phyloP scores from a whole-genome alignment of 2,329 filamentous ascomycete genomes.

The Capronia americana region DNA sequence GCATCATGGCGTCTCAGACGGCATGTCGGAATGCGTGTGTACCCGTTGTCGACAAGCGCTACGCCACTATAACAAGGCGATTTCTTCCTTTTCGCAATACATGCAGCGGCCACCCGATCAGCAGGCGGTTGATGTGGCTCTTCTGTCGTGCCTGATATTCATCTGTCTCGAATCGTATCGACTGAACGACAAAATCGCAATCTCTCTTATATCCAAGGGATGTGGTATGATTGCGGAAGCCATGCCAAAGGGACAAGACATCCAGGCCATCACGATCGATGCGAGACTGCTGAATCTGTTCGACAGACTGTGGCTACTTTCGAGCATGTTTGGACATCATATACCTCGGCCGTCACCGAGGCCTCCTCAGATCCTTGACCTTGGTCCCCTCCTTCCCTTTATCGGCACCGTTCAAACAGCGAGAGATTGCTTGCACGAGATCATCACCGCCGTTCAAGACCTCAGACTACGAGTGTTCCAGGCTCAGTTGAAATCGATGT shows the following conservation, averaged over 20 bases:
- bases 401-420: background rate
- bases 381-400: background rate
- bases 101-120: constrained; percentile 1
- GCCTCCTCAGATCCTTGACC: background rate
- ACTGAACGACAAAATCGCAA: constrained; percentile 7
- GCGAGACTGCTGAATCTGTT: background rate
- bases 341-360: background rate
- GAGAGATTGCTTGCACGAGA: constrained; percentile 7
- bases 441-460: constrained; percentile 3
- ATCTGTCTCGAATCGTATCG: constrained; percentile 15
- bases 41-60: constrained; percentile 16
- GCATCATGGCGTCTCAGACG: constrained; percentile 1
- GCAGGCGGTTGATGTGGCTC: constrained; percentile 6
- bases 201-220: constrained; percentile 12
- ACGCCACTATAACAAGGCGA: constrained; percentile 16
- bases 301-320: constrained; percentile 16
- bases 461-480: constrained; percentile 9
- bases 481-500: background rate
- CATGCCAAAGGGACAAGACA: background rate
- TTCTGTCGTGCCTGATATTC: constrained; percentile 11
- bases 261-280: background rate
- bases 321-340: constrained; percentile 12
- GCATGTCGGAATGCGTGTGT: constrained; percentile 8
- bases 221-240: constrained; percentile 14
- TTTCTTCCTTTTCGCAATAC: constrained; percentile 6